Evolutionary conservation across 2,329 filamentous ascomycete species (phyloP).

Genomic region (Neophaeococcomyces aloes): DNA sequence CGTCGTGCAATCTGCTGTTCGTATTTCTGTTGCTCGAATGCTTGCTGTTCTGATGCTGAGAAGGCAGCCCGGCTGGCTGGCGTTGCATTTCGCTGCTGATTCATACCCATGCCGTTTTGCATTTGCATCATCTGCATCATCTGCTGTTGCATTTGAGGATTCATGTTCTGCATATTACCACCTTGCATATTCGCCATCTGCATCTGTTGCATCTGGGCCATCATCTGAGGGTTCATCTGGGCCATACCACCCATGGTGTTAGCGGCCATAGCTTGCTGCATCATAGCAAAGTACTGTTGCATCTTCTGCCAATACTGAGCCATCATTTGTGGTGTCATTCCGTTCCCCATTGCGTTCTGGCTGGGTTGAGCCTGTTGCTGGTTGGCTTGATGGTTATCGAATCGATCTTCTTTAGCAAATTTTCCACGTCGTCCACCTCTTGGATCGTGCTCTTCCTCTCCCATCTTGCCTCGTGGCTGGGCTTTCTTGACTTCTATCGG

Average conservation of each 20-base stretch:
- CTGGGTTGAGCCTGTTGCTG: conserved; percentile 33
- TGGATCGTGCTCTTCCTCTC: conserved; percentile 71
- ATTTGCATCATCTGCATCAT: conserved; percentile 39
- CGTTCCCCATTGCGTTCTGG: conserved; percentile 30
- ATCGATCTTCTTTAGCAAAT: conserved; percentile 31
- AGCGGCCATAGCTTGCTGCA: conserved; percentile 78
- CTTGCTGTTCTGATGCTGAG: conserved; percentile 60
- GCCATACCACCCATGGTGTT: conserved; percentile 53
- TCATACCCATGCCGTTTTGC: conserved; percentile 31
- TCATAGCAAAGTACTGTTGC: conserved; percentile 93
- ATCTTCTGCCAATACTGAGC: conserved; percentile 97
- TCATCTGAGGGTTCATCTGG: conserved; percentile 35
- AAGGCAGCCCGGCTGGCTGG: conserved; percentile 43
- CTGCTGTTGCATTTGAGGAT: conserved; percentile 42
- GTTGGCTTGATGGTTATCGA: conserved; percentile 36
- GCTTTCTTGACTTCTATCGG: conserved; percentile 97
- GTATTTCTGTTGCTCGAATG: conserved; percentile 70
- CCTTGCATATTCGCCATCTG: conserved; percentile 45
- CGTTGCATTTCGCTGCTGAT: conserved; percentile 31
- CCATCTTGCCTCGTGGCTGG: conserved; percentile 85
- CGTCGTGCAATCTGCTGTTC: conserved; percentile 52
- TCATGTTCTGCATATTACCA: conserved; percentile 24
- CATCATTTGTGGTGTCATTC: conserved; percentile 95
- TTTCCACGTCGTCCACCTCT: conserved; percentile 37
- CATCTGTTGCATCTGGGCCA: conserved; percentile 54